A percentile compares a stretch with the other conserved stretches of the same genome.
Evolutionary conservation across 1,284 basidiomycete species (phyloP).

Genomic region (Cerioporus squamosus): DNA sequence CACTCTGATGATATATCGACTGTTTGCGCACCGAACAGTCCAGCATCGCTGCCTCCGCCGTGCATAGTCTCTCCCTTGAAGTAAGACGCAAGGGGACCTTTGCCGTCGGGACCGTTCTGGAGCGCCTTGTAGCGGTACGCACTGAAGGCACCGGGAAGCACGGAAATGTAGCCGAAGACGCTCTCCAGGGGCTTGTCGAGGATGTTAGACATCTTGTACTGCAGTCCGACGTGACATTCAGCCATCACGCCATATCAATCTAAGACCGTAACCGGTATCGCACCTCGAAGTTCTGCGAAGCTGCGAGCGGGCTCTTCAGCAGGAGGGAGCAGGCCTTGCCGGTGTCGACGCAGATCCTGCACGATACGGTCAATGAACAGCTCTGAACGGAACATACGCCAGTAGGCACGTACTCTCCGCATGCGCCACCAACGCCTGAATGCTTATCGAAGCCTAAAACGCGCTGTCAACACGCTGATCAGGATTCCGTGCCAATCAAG

Average conservation of each 20-base stretch:
- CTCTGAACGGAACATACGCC: background rate
- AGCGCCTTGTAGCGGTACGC: conserved; percentile 91
- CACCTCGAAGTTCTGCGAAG: conserved; percentile 90
- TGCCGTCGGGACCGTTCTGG: conserved; percentile 80
- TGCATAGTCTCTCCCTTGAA: conserved; percentile 94
- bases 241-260: background rate
- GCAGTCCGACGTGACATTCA: background rate
- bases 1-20: background rate
- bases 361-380: background rate
- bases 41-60: conserved; percentile 60
- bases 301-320: conserved; percentile 85
- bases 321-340: conserved; percentile 81
- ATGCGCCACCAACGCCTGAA: conserved; percentile 90
- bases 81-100: conserved; percentile 88
- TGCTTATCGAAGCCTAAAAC: conserved; percentile 83
- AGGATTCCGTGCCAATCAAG: background rate
- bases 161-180: conserved; percentile 91
- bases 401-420: conserved; percentile 75
- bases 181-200: conserved; percentile 93
- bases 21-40: conserved; percentile 61
- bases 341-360: conserved; percentile 83
- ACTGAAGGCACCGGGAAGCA: conserved; percentile 90
- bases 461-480: background rate
- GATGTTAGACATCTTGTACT: conserved; percentile 94
- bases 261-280: background rate